Evolutionary conservation across 169 alveolate species (phyloP), one percentile per base, ranked within the genome.

Genomic region (Plasmodium malariae): DNA sequence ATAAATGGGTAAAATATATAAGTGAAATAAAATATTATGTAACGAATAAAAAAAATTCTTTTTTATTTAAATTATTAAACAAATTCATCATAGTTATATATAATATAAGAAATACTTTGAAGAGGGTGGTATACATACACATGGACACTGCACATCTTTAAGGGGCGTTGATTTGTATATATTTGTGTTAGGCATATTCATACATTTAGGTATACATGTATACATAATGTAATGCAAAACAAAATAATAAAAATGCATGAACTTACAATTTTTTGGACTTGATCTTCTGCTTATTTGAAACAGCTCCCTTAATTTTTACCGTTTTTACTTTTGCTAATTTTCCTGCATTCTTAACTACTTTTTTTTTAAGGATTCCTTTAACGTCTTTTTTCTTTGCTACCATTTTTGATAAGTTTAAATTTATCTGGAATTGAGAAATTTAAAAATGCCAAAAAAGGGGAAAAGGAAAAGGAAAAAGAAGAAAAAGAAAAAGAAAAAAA

Each of bases 211-310:
- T 59, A 59, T 59, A n/a, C 37, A 24, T 21, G 43, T 26, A 59
- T 59, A 37, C 69, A n/a, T 51, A n/a, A 11, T 6, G 5, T 40
- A 40, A 40, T 40, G 51, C 5, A 40, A 6, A 9, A 40, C 5
- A 6, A 40, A 40, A 40, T 40, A 9, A 40, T 1, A 26, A 21
- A 60, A 60, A 30, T 0, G 1, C 19, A 7, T 34, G 24, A 54
- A 43, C 67, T 19, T 70, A 70, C 83, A 70, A 43, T 48, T 70
- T 70, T 70, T 70, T 70, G n/a, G 83, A 65, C 12, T 70, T 70
- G 51, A 70, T 17, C 24, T 28, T 17, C 21, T 45, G 60, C 36
- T 43, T 24, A 9, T 34, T 70, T 9, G 67, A 34, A n/a, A 32
- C 54, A 11, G 7, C 28, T 70, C 40, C 36, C 28, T 70, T 70